Evolutionary conservation across 305 asterid species (phyloP), one percentile per base, ranked within the genome.

Genomic region (Rubia tinctorum): DNA sequence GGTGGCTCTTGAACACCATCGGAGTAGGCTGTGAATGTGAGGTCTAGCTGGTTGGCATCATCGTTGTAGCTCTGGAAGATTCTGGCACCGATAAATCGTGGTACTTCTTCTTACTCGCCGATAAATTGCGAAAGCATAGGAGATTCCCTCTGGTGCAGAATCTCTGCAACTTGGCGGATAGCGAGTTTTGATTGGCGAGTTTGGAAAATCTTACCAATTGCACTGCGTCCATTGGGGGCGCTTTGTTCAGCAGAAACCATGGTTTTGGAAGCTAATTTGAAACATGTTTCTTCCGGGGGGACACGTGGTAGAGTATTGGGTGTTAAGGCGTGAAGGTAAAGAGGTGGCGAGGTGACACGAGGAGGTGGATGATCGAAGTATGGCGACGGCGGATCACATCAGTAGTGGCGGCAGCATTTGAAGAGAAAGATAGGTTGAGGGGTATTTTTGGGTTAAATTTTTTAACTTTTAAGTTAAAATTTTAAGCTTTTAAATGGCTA

Each of bases 141-240:
- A 92, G 92, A 25, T 92, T 83, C 5, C 96, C 97, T 69, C 83
- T 82, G 22, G 88, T 44, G 83, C 98, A 92, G 72, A 92, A 92
- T 9, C 82, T 83, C 0, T 88, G 88, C 14, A 90, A 89, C 1
- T 86, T 87, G 4, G 89, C 75, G 18, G 97, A 82, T 42, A 92
- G 84, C 10, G 91, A 81, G 78, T 82, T 85, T 69, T 79, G 86
- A 72, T 83, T 85, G 55, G 95, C 93, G 70, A 90, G 89, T 53
- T 84, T 92, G 1, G 95, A 76, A 70, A 87, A 90, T 11, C 79
- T 83, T 18, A 93, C 95, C 80, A 71, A 80, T 23, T 88, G 83
- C 25, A 79, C 82, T 53, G 93, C 89, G 70, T 42, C 85, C 47
- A 91, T 69, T 71, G 96, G 97, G 22, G 97, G 89, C 8, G 97